These are phyloP conservation scores for Candida mesenterica DNA, from an alignment of 1,139 yeast genomes.

Conservation along the genomic window DNA sequence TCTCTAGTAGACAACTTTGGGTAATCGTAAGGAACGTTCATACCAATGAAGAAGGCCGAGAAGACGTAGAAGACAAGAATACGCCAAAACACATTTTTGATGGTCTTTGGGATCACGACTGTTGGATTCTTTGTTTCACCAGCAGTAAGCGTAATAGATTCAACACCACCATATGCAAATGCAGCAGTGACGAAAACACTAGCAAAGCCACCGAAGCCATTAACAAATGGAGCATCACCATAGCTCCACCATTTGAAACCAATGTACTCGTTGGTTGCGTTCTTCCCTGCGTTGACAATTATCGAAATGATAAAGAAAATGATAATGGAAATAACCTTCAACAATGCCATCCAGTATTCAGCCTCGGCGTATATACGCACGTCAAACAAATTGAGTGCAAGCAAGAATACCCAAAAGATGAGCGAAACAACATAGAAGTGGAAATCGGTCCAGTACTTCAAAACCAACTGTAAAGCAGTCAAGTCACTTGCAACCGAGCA, in stretches of 20 bases:
- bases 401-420: constrained; percentile 56
- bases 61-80: constrained; percentile 34
- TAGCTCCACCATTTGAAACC: constrained; percentile 40
- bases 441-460: constrained; percentile 61
- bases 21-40: constrained; percentile 43
- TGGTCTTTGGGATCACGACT: constrained; percentile 55
- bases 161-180: constrained; percentile 70
- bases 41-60: constrained; percentile 45
- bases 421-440: constrained; percentile 53
- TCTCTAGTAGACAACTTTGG: constrained; percentile 39
- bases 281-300: constrained; percentile 32
- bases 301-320: constrained; percentile 42
- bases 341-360: constrained; percentile 39
- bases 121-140: constrained; percentile 65
- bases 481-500: constrained; percentile 61
- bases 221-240: constrained; percentile 43
- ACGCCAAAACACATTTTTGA: constrained; percentile 58
- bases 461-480: constrained; percentile 57
- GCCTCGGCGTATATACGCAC: constrained; percentile 49
- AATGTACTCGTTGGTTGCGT: constrained; percentile 32
- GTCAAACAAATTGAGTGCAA: constrained; percentile 51
- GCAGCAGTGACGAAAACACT: constrained; percentile 51
- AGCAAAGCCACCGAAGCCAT: constrained; percentile 42
- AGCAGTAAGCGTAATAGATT: constrained; percentile 61
- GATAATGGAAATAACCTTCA: constrained; percentile 39